Base-by-base conservation (phyloP, 306 rosid species). In the Leucaena leucocephala region DNA sequence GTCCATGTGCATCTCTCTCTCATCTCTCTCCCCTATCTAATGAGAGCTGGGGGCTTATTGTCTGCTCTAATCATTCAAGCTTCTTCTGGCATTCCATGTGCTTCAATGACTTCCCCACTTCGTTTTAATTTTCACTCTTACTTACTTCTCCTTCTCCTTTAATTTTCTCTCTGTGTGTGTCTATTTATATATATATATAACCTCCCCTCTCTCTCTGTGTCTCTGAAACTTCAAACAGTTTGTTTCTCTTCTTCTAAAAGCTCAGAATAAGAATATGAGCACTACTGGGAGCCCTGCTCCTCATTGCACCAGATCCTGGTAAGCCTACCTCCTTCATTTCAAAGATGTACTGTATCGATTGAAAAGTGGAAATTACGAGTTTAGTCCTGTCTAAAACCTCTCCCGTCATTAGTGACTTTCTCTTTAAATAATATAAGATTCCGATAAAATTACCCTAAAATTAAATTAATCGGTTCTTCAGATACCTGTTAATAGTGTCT, bases 81-180 rank as follows among this genome's bases (percentile, higher is more conserved):
- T 89, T 86, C 89, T 78, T 89, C 97, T 93, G 97, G 91, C 98
- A 93, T 59, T 85, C 85, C 98, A 93, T 91, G 98, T 93, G 97
- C 96, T 16, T 68, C 54, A 68, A 42, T 62, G 88, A 81, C 88
- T 88, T 19, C 4, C 66, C 66, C 66, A 59, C 76, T 81, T 61
- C 82, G 76, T 77, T 36, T 52, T 77, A 35, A 15, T 36, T 17
- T 38, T 76, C 52, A 64, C 63, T 22, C 49, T 39, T 72, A 55
- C 8, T 8, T 59, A 34, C 63, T 58, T 57, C 9, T 19, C 22
- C 64, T 9, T 7, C 27, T 27, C 27, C 27, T 27, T 27, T 27
- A 27, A 27, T 27, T 27, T 27, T 27, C 27, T 27, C 27, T 27
- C 27, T 27, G 27, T 27, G 27, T 27, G 27, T 0, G 27, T 27